phyloP scores from a whole-genome alignment of 257 asterid genomes.

The Lantana camara region DNA sequence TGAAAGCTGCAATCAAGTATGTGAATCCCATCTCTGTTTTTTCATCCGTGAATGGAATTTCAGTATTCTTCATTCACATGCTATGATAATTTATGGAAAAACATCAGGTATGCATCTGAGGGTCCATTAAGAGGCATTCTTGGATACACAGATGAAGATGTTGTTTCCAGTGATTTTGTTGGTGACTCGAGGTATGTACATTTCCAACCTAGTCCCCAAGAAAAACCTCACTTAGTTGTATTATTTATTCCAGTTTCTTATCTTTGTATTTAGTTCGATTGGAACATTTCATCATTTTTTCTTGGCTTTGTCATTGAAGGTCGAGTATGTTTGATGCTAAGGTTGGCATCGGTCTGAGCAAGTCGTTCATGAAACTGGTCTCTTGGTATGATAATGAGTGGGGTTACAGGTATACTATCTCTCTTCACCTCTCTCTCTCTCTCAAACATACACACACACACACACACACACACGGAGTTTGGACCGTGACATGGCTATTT shows the following conservation, averaged over 20 bases:
- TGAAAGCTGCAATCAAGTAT: constrained; percentile 90
- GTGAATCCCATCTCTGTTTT: constrained; percentile 23
- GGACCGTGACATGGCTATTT: background rate
- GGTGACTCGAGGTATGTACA: constrained; percentile 83
- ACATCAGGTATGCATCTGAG: constrained; percentile 82
- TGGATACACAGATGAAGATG: constrained; percentile 98
- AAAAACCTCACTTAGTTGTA: background rate
- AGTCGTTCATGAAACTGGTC: constrained; percentile 85
- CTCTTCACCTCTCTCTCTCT: constrained; percentile 15
- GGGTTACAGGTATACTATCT: constrained; percentile 87
- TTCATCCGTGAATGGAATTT: background rate
- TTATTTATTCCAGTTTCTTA: background rate
- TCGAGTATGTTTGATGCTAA: constrained; percentile 98
- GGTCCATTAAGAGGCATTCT: constrained; percentile 91
- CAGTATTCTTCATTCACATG: background rate
- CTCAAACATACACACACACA: background rate
- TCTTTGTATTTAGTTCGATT: background rate
- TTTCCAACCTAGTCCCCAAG: background rate
- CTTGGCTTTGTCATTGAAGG: constrained; percentile 36
- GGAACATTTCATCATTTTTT: background rate
- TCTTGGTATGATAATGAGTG: constrained; percentile 99
- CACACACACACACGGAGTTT: background rate
- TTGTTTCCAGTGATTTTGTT: constrained; percentile 94
- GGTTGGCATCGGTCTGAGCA: constrained; percentile 94
- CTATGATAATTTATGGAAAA: background rate